phyloP scores from a whole-genome alignment of 306 rosid genomes.

The Clitoria ternatea region DNA sequence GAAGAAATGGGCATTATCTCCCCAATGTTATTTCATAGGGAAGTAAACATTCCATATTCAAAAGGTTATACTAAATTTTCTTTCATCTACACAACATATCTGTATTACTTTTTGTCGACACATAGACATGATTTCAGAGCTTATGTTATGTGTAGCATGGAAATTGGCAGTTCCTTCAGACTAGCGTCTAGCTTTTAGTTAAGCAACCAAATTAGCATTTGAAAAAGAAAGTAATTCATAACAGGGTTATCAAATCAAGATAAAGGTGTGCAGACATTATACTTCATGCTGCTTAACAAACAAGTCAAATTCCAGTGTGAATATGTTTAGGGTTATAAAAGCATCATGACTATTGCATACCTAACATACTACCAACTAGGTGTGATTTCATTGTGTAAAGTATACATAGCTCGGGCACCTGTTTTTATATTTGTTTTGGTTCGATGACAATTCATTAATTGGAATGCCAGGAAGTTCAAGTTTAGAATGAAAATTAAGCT shows the following conservation, averaged over 20 bases:
- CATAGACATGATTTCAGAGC: background rate
- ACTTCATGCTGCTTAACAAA: too few species aligned
- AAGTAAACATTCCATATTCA: background rate
- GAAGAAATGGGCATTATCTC: background rate
- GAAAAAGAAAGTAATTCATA: background rate
- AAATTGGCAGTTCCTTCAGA: background rate
- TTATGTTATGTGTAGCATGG: background rate
- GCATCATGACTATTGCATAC: conserved; percentile 1
- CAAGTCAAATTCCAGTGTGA: background rate
- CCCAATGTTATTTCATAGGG: background rate
- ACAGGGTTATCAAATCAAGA: background rate
- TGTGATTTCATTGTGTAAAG: background rate
- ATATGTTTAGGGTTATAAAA: background rate
- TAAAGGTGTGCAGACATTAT: too few species aligned
- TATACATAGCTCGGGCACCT: background rate
- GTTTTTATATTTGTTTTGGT: background rate
- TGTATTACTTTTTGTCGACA: background rate
- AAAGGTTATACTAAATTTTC: background rate
- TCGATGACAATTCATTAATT: background rate
- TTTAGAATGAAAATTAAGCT: background rate
- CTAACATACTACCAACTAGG: background rate
- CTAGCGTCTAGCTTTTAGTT: background rate
- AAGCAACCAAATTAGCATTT: background rate
- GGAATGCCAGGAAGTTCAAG: background rate
- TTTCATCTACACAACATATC: background rate